Conservation (phyloP, 768 basidiomycete species). For the Gloeostereum incarnatum region DNA sequence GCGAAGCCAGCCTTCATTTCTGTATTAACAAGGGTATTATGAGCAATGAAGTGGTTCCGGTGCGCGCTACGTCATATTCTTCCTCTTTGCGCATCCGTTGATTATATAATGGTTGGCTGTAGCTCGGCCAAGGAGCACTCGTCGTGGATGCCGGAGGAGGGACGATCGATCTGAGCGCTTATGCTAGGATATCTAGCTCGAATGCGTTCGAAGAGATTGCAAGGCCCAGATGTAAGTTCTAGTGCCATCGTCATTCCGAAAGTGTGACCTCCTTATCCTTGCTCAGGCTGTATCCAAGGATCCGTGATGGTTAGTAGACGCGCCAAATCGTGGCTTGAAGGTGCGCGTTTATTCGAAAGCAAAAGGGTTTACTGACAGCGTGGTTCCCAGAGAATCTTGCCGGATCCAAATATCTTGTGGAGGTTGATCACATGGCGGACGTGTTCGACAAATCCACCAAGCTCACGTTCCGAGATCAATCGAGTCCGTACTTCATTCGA, state of each 20-base stretch:
- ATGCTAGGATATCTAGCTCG: slow-evolving; percentile 11
- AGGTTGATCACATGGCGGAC: slow-evolving; percentile 24
- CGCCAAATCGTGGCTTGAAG: slow-evolving; percentile 19
- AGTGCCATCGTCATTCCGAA: slow-evolving; percentile 22
- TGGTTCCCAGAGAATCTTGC: slow-evolving; percentile 11
- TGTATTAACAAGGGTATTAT: slow-evolving; percentile 39
- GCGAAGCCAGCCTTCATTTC: slow-evolving; percentile 53
- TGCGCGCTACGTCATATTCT: slow-evolving; percentile 5
- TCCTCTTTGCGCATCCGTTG: too few relatives aligned
- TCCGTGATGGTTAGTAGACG: slow-evolving; percentile 27
- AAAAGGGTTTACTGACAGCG: too few relatives aligned
- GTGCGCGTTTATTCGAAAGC: not conserved
- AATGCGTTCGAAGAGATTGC: slow-evolving; percentile 24
- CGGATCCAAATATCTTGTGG: not conserved
- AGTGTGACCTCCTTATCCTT: slow-evolving; percentile 6
- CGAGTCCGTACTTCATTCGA: slow-evolving; percentile 27
- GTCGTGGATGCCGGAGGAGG: slow-evolving; percentile 44
- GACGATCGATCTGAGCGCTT: slow-evolving; percentile 32
- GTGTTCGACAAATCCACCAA: slow-evolving; percentile 30
- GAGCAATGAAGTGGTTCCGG: slow-evolving; percentile 16
- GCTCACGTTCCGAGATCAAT: slow-evolving; percentile 29
- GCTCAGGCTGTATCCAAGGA: slow-evolving; percentile 28
- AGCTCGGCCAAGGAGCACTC: slow-evolving; percentile 8
- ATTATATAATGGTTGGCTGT: not conserved
- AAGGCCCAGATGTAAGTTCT: slow-evolving; percentile 1